phyloP scores from a whole-genome alignment of 2,329 filamentous ascomycete species.

The Teratosphaeria epicoccoides region DNA sequence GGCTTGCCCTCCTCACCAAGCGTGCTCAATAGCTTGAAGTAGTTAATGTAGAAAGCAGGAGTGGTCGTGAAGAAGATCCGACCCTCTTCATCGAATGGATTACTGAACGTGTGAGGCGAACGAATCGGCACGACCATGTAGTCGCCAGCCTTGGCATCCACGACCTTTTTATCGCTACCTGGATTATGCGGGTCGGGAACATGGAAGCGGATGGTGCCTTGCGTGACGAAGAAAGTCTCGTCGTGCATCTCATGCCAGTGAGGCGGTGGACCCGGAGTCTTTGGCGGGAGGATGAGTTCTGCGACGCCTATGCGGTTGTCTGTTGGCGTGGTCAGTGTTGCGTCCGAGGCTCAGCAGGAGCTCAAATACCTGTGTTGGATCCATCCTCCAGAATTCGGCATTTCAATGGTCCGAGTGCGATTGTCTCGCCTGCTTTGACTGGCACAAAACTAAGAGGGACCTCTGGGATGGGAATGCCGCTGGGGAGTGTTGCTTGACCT shows the following conservation, averaged over 20 bases:
- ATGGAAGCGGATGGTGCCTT: slow-evolving; percentile 43
- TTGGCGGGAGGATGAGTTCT: slow-evolving; percentile 40
- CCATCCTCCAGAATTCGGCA: slow-evolving; percentile 44
- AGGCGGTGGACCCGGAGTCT: slow-evolving; percentile 37
- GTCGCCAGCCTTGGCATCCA: slow-evolving; percentile 43
- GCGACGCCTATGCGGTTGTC: slow-evolving; percentile 41
- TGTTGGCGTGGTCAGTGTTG: slow-evolving; percentile 7
- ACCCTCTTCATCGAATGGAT: slow-evolving; percentile 44
- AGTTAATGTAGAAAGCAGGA: slow-evolving; percentile 47
- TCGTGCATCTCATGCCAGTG: slow-evolving; percentile 52
- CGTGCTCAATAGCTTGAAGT: slow-evolving; percentile 43
- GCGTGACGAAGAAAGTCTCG: slow-evolving; percentile 46
- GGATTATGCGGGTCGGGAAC: slow-evolving; percentile 25
- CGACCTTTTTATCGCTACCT: slow-evolving; percentile 26
- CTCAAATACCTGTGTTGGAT: slow-evolving; percentile 33
- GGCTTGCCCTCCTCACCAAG: slow-evolving; percentile 35
- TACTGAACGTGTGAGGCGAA: slow-evolving; percentile 46
- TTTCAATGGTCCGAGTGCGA: slow-evolving; percentile 40
- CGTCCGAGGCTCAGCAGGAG: too few species aligned
- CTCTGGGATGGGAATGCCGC: slow-evolving; percentile 28
- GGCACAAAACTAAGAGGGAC: slow-evolving; percentile 40
- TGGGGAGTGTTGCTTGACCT: slow-evolving; percentile 6
- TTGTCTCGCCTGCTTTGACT: slow-evolving; percentile 37
- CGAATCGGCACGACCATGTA: slow-evolving; percentile 46
- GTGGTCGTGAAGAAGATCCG: slow-evolving; percentile 49